phyloP scores from a whole-genome alignment of 2,329 filamentous ascomycete genomes.

The Phialemonium atrogriseum region DNA sequence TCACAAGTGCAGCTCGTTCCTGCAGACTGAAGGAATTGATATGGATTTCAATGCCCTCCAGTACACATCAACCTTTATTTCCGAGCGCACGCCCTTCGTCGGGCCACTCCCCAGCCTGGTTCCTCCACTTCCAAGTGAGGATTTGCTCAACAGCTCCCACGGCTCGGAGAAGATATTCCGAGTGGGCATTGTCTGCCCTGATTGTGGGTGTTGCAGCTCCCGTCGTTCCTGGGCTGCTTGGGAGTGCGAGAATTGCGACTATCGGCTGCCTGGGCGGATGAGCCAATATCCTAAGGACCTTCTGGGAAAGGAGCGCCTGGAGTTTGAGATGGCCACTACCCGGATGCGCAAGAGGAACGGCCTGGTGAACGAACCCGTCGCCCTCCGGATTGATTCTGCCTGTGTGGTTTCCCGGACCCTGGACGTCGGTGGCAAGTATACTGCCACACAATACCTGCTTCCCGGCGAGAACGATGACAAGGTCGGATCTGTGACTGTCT shows the following conservation, averaged over 20 bases:
- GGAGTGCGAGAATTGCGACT: no score
- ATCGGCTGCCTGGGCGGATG: no score
- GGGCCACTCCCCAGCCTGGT: conserved; percentile 28
- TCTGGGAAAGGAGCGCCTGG: no score
- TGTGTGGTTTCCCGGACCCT: conserved; percentile 1
- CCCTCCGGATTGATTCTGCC: no score
- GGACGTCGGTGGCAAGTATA: conserved; percentile 9
- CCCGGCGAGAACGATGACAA: conserved; percentile 31
- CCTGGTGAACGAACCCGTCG: conserved; percentile 8
- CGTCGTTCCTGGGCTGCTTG: no score
- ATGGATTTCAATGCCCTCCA: conserved; percentile 23
- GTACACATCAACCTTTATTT: conserved; percentile 51
- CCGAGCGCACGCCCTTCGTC: conserved; percentile 37
- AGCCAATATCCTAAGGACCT: no score
- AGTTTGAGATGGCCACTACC: conserved; percentile 38
- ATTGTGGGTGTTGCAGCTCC: no score
- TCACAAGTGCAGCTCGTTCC: conserved; percentile 45
- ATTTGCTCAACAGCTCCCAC: conserved; percentile 23
- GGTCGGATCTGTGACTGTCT: conserved; percentile 45
- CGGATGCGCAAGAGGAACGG: conserved; percentile 1
- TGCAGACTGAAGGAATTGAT: conserved; percentile 15
- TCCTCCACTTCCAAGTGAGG: conserved; percentile 28
- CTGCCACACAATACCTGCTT: conserved; percentile 32
- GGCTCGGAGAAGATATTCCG: conserved; percentile 45
- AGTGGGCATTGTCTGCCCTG: no score